phyloP scores from a whole-genome alignment of 129 eudicot genomes.

The Tagetes erecta region DNA sequence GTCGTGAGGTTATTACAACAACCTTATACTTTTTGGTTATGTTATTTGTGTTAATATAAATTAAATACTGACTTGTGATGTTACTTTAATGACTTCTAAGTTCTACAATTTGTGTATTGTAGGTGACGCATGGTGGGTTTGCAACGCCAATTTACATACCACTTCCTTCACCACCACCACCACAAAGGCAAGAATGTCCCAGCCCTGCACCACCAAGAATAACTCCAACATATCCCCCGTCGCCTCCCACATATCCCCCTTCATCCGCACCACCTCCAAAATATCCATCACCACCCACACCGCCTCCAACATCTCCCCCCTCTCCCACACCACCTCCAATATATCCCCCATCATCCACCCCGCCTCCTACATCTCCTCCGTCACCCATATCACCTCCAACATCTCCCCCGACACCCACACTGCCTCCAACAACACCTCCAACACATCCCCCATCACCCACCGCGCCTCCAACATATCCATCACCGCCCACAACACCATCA shows the following conservation, averaged over 20 bases:
- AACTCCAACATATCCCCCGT: background rate
- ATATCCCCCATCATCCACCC: background rate
- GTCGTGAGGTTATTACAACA: background rate
- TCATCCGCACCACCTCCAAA: background rate
- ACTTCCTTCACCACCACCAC: background rate
- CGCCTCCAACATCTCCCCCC: background rate
- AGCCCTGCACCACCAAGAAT: background rate
- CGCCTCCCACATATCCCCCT: background rate
- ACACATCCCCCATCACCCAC: background rate
- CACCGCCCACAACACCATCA: background rate
- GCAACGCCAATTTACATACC: slow-evolving; percentile 13
- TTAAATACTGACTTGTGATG: background rate
- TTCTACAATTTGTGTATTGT: background rate
- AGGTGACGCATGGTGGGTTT: slow-evolving; percentile 24
- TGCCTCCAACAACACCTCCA: background rate
- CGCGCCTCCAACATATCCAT: background rate
- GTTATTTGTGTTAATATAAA: background rate
- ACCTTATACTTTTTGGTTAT: background rate
- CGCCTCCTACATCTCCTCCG: background rate
- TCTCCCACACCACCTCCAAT: background rate
- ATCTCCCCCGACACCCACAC: background rate
- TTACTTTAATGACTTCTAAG: background rate
- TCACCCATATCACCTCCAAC: background rate
- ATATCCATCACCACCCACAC: background rate
- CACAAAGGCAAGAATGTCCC: background rate